Evolutionary conservation across 2,329 filamentous ascomycete species (phyloP).

Genomic region (Exophiala oligosperma): DNA sequence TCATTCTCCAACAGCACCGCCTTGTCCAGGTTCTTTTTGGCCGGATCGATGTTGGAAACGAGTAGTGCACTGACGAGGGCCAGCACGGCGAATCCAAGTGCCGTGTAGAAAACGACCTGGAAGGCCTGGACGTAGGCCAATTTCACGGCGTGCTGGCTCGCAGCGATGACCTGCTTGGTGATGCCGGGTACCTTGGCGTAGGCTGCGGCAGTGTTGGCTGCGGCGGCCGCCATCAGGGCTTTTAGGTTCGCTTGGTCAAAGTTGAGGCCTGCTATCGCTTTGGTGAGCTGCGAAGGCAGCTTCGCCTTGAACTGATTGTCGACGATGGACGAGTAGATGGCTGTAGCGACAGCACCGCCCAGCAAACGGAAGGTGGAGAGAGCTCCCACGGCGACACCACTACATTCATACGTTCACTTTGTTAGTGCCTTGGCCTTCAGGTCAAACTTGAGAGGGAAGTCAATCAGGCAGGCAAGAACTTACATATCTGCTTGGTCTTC

Average conservation of each 20-base stretch:
- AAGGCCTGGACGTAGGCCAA: conserved; percentile 46
- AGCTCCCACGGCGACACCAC: conserved; percentile 29
- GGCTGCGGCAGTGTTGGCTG: conserved; percentile 34
- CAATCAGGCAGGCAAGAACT: not conserved
- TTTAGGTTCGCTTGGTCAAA: conserved; percentile 37
- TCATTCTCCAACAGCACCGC: conserved; percentile 18
- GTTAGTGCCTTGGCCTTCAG: not conserved
- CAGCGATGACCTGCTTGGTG: conserved; percentile 34
- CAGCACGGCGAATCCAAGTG: conserved; percentile 22
- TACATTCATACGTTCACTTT: not conserved
- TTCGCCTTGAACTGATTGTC: conserved; percentile 18
- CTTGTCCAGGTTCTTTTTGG: conserved; percentile 19
- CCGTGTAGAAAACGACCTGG: conserved; percentile 40
- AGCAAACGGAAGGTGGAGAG: conserved; percentile 31
- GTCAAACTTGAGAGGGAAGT: not conserved
- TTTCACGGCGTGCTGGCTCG: conserved; percentile 38
- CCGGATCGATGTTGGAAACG: conserved; percentile 7
- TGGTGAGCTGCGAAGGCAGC: conserved; percentile 9
- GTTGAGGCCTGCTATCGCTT: conserved; percentile 40
- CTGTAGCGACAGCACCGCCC: conserved; percentile 27
- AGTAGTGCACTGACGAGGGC: conserved; percentile 16
- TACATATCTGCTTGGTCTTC: conserved; percentile 20
- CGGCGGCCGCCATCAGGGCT: conserved; percentile 37
- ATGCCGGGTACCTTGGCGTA: conserved; percentile 37
- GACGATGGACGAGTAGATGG: conserved; percentile 31